Evolutionary conservation across 1,284 basidiomycete genomes (phyloP), one percentile per base, ranked within the genome.

Genomic region (Agroathelia rolfsii): DNA sequence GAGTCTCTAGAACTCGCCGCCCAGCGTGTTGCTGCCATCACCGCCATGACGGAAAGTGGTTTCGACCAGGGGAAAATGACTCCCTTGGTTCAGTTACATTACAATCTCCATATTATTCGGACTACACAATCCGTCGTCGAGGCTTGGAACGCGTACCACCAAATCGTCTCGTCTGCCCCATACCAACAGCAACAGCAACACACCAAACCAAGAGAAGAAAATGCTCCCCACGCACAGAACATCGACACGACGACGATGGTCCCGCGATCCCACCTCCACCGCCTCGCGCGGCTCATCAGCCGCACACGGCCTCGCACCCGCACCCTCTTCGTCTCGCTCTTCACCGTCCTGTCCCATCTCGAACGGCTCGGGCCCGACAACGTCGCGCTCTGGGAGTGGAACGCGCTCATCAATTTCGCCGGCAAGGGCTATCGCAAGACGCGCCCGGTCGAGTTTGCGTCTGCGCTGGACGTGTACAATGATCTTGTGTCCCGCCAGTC

Each of bases 351-450:
- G 38, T 66, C 64, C 25, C 64, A 61, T 20, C 55, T 84, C 24
- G 69, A 66, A 37, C 55, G 55, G 16, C 56, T 56, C 9, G 73
- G 69, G 5, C n/a, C n/a, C n/a, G 76, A 71, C 17, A 55, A 40
- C 8, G 50, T 83, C 22, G 59, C 64, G 39, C 43, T 59, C 10
- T 72, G 71, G 63, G 71, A 85, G 50, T 85, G 82, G 78, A 86
- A 85, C 48, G 59, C 70, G 5, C 62, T 87, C 26, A 69, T 85
- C 39, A 64, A 80, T 45, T 64, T 61, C 49, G 72, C 76, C 0
- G 80, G 75, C n/a, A 69, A 65, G 40, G 77, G 78, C 1, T 72
- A 67, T 58, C 64, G 79, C 38, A 72, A 64, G 47, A 67, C 68
- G 22, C 55, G 59, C 18, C 41, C 60, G 28, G 64, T 66, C 35